Evolutionary conservation across 495 filamentous ascomycete genomes (phyloP), one percentile per base, ranked within the genome.

Genomic region (Lophium mytilinum): DNA sequence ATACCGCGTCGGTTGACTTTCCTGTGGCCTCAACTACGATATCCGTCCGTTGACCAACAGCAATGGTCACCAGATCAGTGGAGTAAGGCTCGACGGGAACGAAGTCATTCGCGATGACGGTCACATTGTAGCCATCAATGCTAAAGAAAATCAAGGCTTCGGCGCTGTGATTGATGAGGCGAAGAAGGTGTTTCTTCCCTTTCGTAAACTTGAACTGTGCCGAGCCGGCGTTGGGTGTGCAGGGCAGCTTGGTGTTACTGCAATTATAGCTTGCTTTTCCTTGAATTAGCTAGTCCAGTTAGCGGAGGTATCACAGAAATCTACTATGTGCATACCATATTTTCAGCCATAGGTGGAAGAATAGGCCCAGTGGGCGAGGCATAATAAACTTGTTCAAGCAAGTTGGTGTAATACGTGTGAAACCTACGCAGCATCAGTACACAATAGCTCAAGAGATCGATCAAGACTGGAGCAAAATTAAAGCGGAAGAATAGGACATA

Each of bases 11-110:
- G 11, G 52, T 56, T 8, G 65, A 19, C 11, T 65, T 61, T 19
- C 53, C 59, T 0, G 24, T 63, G 2, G 48, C 65, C n/a, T 57
- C 52, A 42, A 67, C 71, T 11, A 83, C 66, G 15, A 82, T 66
- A 61, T 83, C 79, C 11, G 77, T 75, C 4, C 80, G 71, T 62
- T 82, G 77, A 3, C 66, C 75, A 45, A 74, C 56, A 37, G 67
- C 66, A 35, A 75, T 60, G 19, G 50, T 61, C 43, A 73, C 54
- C n/a, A 58, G 17, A 19, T 52, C 36, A n/a, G 58, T 61, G 10
- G 48, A 54, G 57, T 73, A 74, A 11, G 69, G 72, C 35, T 58
- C 56, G 37, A 71, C 48, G 4, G 69, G 69, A 1, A 75, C 66
- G 48, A 68, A 71, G 43, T 76, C 66, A 50, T 69, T 67, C 8